phyloP scores from a whole-genome alignment of 306 rosid genomes.

The Pyrus pyrifolia region DNA sequence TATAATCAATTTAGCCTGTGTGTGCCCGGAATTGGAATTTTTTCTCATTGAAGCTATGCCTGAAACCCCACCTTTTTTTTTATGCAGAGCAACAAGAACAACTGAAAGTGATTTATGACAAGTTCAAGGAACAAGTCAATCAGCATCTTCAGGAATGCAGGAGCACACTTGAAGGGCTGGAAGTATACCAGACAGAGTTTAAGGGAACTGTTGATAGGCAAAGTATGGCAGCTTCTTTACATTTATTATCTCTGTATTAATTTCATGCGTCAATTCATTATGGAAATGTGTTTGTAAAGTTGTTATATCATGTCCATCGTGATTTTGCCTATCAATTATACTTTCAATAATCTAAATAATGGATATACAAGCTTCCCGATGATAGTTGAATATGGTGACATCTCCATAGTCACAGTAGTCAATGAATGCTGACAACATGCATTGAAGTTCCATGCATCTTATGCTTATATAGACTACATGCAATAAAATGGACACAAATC shows the following conservation, averaged over 20 bases:
- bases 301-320: not conserved
- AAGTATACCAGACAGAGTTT: conserved; percentile 58
- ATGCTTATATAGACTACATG: not conserved
- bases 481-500: not conserved
- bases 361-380: not conserved
- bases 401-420: not conserved
- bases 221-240: conserved; percentile 41
- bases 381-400: not conserved
- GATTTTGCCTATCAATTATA: not conserved
- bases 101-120: conserved; percentile 59
- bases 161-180: conserved; percentile 59
- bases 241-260: conserved; percentile 8
- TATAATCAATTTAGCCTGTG: not conserved
- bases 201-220: conserved; percentile 73
- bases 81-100: conserved; percentile 65
- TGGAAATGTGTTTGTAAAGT: not conserved
- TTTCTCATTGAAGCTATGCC: conserved; percentile 2
- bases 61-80: not conserved
- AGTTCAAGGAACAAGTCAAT: conserved; percentile 75
- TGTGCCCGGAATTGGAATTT: not conserved
- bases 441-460: not conserved
- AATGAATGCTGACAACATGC: not conserved
- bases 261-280: not conserved
- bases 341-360: not conserved
- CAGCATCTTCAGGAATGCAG: conserved; percentile 70